Conservation (phyloP, 139 green algal species). For the Volvox reticuliferus region DNA sequence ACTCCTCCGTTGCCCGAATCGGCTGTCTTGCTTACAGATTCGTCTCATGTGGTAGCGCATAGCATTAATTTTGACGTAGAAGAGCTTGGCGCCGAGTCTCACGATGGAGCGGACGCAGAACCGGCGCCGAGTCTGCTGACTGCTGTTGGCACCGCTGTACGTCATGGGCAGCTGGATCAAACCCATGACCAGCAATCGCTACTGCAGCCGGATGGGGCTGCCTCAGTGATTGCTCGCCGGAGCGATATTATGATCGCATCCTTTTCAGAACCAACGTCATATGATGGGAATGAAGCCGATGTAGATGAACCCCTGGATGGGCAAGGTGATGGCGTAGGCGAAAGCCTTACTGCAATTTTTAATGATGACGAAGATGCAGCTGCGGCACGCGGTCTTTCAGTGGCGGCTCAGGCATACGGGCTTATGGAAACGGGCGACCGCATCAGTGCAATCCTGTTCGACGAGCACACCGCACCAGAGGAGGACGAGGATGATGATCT, state of each 20-base stretch:
- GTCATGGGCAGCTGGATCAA: neutral
- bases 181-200: constrained; percentile 16
- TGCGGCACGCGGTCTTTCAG: neutral
- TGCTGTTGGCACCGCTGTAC: neutral
- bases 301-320: constrained; percentile 26
- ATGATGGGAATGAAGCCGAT: constrained; percentile 29
- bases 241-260: neutral
- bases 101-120: constrained; percentile 38
- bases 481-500: constrained; percentile 25
- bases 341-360: neutral
- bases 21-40: neutral
- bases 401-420: neutral
- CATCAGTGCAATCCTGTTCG: neutral
- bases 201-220: neutral
- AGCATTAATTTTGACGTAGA: constrained; percentile 39
- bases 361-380: constrained; percentile 5
- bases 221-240: neutral
- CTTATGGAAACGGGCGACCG: neutral
- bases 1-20: too few species aligned
- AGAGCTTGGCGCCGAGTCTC: constrained; percentile 34
- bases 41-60: constrained; percentile 18
- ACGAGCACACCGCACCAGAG: neutral
- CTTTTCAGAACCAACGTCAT: constrained; percentile 15
- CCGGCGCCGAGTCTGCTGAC: neutral
- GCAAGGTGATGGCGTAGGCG: neutral